Evolutionary conservation across 306 rosid genomes (phyloP).

Genomic region (Notholithocarpus densiflorus): DNA sequence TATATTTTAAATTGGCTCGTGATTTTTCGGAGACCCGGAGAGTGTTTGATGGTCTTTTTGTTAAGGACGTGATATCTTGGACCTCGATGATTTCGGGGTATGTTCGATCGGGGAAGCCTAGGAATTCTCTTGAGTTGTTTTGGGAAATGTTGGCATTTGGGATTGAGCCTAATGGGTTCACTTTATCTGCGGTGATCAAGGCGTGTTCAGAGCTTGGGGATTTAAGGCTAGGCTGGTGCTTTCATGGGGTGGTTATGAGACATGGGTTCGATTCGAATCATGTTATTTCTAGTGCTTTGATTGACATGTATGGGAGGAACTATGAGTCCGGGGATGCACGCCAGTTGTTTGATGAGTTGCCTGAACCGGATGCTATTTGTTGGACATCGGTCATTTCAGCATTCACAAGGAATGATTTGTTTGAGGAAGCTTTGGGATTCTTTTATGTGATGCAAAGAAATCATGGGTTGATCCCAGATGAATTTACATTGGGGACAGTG

Average conservation of each 20-base stretch:
- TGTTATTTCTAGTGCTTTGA: conserved; percentile 53
- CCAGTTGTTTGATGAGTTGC: conserved; percentile 62
- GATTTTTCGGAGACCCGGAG: conserved; percentile 42
- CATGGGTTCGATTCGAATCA: conserved; percentile 52
- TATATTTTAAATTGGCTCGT: conserved; percentile 61
- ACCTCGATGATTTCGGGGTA: conserved; percentile 75
- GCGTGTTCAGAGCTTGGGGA: conserved; percentile 55
- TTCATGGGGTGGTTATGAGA: conserved; percentile 50
- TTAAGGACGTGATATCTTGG: conserved; percentile 80
- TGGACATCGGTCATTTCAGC: conserved; percentile 76
- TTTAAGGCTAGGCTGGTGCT: conserved; percentile 42
- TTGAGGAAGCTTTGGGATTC: conserved; percentile 47
- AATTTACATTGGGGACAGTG: conserved; percentile 67
- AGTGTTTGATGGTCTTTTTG: conserved; percentile 49
- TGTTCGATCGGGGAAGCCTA: conserved; percentile 42
- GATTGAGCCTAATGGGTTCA: conserved; percentile 63
- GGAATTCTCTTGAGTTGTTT: conserved; percentile 36
- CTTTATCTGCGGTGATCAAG: conserved; percentile 69
- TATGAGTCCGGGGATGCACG: conserved; percentile 39
- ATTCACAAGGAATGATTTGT: conserved; percentile 60
- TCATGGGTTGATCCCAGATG: conserved; percentile 53
- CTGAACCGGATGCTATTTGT: conserved; percentile 51
- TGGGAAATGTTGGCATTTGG: conserved; percentile 46
- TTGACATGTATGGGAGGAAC: conserved; percentile 78
- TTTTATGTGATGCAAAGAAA: conserved; percentile 51